Evolutionary conservation across 1,139 yeast species (phyloP), one percentile per base, ranked within the genome.

Genomic region (Candida glucosophila): DNA sequence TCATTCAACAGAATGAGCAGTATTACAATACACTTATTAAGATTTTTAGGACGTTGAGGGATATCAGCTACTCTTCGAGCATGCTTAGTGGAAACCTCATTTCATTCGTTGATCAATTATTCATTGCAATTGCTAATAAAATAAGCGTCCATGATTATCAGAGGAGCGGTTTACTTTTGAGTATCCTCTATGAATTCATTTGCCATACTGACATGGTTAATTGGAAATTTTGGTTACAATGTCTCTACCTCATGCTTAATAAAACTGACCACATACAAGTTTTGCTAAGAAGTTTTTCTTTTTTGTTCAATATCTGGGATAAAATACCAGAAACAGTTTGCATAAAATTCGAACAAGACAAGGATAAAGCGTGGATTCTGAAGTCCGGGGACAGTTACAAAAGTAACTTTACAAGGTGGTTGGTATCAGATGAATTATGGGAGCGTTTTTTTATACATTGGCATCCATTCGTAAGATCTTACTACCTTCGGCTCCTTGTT

Each of bases 181-280:
- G 66, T 33, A 48, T 69, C 18, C 55, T 57, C 20, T 52, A 59
- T 28, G 74, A 70, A 34, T 68, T 64, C 31, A 45, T 63, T n/a
- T 57, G 57, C 33, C 58, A 62, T 35, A 49, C 55, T 17, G 54
- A 44, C 28, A 45, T 46, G 23, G 50, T 81, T 12, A 69, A 78
- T 51, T 83, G 94, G 93, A 60, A 60, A 28, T 82, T 83, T 43
- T 83, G 94, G 94, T 47, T 79, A 6, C 59, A 67, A 29, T 77
- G 81, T 14, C 52, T 65, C 12, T 58, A 69, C 34, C 59, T 71
- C 38, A 70, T 81, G 77, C 49, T 81, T 14, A 45, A 58, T 8
- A 51, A 55, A 28, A 71, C 83, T 6, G 76, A 74, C 28, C 82
- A 74, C 43, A 60, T 75, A 32, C 78, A 74, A 37, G 64, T 71